phyloP scores from a whole-genome alignment of 2,329 filamentous ascomycete genomes.

The Penicillium sumatraense region DNA sequence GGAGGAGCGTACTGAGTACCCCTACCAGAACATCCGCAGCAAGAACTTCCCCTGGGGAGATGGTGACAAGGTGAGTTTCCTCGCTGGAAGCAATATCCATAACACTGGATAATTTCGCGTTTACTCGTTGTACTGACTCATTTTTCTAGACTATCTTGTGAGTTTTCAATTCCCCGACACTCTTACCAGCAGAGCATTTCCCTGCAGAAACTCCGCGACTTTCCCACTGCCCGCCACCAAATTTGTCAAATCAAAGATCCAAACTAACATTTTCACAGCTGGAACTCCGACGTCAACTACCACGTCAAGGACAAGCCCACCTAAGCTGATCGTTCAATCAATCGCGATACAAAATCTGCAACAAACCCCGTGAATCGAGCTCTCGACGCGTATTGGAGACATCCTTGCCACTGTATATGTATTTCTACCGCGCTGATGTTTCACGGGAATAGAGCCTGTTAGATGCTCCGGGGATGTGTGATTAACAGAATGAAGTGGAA shows the following conservation, averaged over 20 bases:
- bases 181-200: neutral
- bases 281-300: conserved; percentile 95
- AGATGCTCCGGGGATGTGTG: conserved; percentile 10
- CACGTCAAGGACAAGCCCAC: conserved; percentile 84
- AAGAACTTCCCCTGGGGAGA: conserved; percentile 97
- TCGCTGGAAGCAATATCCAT: neutral
- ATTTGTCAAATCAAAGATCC: neutral
- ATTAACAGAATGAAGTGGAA: conserved; percentile 29
- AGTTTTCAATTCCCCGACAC: conserved; percentile 40
- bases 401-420: conserved; percentile 29
- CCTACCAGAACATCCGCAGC: conserved; percentile 95
- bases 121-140: conserved; percentile 15
- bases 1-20: conserved; percentile 90
- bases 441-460: conserved; percentile 17
- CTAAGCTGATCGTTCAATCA: conserved; percentile 29
- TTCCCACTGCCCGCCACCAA: neutral
- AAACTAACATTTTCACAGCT: conserved; percentile 60
- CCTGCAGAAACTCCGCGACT: no score
- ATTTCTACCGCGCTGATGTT: conserved; percentile 35
- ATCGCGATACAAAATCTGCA: conserved; percentile 5
- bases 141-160: conserved; percentile 66
- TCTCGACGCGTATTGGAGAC: conserved; percentile 9
- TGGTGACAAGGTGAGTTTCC: conserved; percentile 80
- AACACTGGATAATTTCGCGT: neutral
- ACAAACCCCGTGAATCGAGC: conserved; percentile 8